phyloP scores from a whole-genome alignment of 179 eudicot species.

The Silene vulgaris region DNA sequence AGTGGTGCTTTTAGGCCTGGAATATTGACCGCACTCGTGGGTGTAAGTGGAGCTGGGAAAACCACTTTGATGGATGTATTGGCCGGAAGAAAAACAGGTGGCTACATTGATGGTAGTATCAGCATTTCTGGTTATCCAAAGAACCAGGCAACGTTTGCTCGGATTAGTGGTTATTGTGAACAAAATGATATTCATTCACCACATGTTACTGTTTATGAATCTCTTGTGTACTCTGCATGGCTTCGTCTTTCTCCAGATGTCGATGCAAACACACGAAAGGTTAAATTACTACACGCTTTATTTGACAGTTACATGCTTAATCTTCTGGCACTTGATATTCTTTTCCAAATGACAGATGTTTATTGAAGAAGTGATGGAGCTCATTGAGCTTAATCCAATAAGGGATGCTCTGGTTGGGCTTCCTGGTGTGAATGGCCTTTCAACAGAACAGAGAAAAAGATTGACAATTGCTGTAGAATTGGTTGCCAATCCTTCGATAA shows the following conservation, averaged over 20 bases:
- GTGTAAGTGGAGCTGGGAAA: constrained; percentile 89
- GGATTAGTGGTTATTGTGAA: constrained; percentile 77
- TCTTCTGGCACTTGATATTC: neutral
- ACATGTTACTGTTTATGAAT: constrained; percentile 68
- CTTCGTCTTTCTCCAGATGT: constrained; percentile 69
- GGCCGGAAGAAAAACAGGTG: constrained; percentile 83
- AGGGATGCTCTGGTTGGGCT: constrained; percentile 31
- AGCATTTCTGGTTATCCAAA: constrained; percentile 72
- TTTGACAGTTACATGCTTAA: neutral
- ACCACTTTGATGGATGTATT: constrained; percentile 81
- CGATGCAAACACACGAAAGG: constrained; percentile 44
- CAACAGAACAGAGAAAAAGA: constrained; percentile 35
- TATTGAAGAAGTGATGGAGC: constrained; percentile 23
- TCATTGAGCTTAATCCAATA: constrained; percentile 28
- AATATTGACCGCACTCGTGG: constrained; percentile 67
- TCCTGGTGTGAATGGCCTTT: constrained; percentile 32
- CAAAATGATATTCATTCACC: constrained; percentile 82
- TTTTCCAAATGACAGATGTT: constrained; percentile 19
- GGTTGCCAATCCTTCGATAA: constrained; percentile 26
- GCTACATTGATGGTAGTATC: constrained; percentile 65
- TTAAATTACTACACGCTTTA: neutral
- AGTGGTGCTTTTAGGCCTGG: constrained; percentile 90
- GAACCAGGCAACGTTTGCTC: constrained; percentile 72
- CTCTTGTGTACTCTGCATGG: constrained; percentile 76
- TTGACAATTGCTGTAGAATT: constrained; percentile 36